Evolutionary conservation across 345 rosid genomes (phyloP).

Genomic region (Brassica carinata): DNA sequence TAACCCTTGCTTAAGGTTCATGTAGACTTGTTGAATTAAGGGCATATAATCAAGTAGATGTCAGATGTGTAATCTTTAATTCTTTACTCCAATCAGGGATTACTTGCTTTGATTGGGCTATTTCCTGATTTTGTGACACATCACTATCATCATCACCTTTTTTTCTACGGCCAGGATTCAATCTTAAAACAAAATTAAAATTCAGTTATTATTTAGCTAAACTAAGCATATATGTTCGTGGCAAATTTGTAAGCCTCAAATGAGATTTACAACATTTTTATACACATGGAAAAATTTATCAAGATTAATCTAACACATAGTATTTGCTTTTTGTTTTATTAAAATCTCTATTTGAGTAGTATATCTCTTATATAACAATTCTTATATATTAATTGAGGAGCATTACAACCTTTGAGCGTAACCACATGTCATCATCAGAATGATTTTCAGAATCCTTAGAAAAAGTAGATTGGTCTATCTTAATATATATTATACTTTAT

Average conservation of each 20-base stretch:
- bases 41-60: slow-evolving; percentile 16
- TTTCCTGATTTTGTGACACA: slow-evolving; percentile 28
- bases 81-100: slow-evolving; percentile 23
- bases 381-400: too few species aligned
- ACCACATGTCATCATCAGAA: too few species aligned
- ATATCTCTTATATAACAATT: not conserved
- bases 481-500: too few species aligned
- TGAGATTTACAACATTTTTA: not conserved
- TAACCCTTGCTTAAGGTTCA: slow-evolving; percentile 35
- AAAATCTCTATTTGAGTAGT: not conserved
- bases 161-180: slow-evolving; percentile 23
- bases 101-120: slow-evolving; percentile 26
- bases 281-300: not conserved
- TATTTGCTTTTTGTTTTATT: not conserved
- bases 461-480: too few species aligned
- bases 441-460: too few species aligned
- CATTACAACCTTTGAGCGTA: too few species aligned
- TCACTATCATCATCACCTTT: slow-evolving; percentile 28
- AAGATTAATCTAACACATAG: not conserved
- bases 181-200: not conserved
- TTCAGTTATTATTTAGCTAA: not conserved
- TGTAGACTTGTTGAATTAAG: slow-evolving; percentile 30
- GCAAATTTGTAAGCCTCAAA: not conserved
- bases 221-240: not conserved
- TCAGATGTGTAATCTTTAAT: not conserved